Evolutionary conservation across 805 yeast species (phyloP).

Genomic region (Zygosaccharomyces pseudorouxii): DNA sequence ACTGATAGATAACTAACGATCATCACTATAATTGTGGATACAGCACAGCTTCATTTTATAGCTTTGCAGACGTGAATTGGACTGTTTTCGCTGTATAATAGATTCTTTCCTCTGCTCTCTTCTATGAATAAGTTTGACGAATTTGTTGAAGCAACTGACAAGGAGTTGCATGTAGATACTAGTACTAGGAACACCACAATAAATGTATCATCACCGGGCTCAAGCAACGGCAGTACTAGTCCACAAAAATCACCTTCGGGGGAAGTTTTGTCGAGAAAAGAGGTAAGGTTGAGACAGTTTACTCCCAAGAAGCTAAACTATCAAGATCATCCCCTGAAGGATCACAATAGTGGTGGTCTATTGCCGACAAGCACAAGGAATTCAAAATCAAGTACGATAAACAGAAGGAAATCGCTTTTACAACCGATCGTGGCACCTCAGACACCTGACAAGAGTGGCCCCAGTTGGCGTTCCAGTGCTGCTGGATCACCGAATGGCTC

Average conservation of each 20-base stretch:
- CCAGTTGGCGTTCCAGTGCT: neutral
- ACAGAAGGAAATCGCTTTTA: slow-evolving; percentile 26
- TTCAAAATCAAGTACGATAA: slow-evolving; percentile 15
- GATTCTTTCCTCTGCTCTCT: slow-evolving; percentile 7
- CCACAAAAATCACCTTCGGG: slow-evolving; percentile 7
- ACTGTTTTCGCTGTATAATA: neutral
- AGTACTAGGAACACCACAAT: slow-evolving; percentile 23
- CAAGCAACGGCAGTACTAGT: slow-evolving; percentile 6
- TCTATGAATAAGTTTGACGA: slow-evolving; percentile 34
- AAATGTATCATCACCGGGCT: slow-evolving; percentile 15
- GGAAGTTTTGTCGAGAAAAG: slow-evolving; percentile 2
- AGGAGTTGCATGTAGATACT: slow-evolving; percentile 35
- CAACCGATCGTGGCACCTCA: slow-evolving; percentile 27
- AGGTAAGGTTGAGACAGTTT: slow-evolving; percentile 14
- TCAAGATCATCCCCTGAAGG: slow-evolving; percentile 20
- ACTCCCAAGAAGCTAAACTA: slow-evolving; percentile 21
- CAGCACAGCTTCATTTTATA: neutral
- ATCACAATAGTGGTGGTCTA: neutral
- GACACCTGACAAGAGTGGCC: slow-evolving; percentile 11
- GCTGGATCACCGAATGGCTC: neutral
- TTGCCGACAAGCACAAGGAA: neutral
- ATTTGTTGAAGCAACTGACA: slow-evolving; percentile 37
- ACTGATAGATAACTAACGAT: too few species aligned
- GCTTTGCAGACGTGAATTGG: neutral
- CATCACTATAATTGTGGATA: neutral